phyloP scores from a whole-genome alignment of 345 rosid genomes.

The Citropsis articulata region DNA sequence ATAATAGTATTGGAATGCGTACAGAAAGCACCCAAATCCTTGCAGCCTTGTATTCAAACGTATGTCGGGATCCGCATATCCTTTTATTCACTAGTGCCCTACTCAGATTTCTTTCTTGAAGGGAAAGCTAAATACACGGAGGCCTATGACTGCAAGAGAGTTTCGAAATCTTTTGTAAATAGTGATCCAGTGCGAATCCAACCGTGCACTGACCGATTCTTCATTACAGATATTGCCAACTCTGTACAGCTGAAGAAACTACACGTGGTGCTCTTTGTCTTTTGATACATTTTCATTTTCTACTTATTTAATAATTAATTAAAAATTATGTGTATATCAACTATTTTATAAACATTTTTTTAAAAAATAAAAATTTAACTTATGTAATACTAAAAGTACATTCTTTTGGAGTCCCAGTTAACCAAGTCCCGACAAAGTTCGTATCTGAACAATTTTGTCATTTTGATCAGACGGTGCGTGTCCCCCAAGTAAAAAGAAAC shows the following conservation, averaged over 20 bases:
- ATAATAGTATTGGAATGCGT: background rate
- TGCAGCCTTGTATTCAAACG: background rate
- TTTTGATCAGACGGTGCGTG: background rate
- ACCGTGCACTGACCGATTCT: slow-evolving; percentile 12
- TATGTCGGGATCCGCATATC: background rate
- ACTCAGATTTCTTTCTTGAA: background rate
- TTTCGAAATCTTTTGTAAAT: background rate
- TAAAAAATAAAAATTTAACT: too few relatives aligned
- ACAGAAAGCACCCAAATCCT: background rate
- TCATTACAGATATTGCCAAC: background rate
- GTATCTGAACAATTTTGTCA: background rate
- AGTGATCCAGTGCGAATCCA: background rate
- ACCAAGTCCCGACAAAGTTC: slow-evolving; percentile 20
- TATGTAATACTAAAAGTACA: background rate
- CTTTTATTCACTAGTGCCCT: background rate
- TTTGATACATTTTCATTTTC: background rate
- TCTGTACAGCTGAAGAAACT: background rate
- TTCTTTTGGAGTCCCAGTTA: slow-evolving; percentile 5
- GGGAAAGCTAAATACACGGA: slow-evolving; percentile 4
- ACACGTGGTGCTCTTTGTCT: background rate
- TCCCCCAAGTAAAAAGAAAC: background rate
- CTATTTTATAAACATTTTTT: too few relatives aligned
- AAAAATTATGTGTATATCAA: background rate
- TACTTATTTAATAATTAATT: too few relatives aligned
- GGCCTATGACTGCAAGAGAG: background rate